These are phyloP conservation scores for Taiozyma sp. DNA, from an alignment of 1,139 yeast genomes.

Conservation along the genomic window DNA sequence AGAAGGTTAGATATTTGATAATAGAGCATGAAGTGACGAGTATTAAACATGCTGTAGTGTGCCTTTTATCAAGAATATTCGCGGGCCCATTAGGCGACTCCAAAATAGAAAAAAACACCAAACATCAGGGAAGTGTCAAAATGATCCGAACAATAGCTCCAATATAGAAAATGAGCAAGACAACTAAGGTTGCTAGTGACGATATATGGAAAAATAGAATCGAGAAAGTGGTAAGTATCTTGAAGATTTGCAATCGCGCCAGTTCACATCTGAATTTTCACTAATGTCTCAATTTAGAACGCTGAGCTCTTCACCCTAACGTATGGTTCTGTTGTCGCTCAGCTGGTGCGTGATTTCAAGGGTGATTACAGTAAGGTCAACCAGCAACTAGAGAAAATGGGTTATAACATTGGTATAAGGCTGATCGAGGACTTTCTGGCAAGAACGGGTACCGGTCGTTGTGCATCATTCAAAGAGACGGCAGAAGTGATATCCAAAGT, in stretches of 20 bases:
- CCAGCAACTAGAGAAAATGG: slow-evolving; percentile 84
- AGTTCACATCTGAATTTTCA: not conserved
- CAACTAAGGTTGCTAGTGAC: slow-evolving; percentile 61
- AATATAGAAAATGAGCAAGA: slow-evolving; percentile 39
- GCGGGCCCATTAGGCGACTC: not conserved
- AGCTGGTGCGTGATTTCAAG: slow-evolving; percentile 77
- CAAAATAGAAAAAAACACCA: not conserved
- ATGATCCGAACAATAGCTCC: not conserved
- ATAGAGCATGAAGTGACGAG: not conserved
- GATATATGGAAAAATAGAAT: slow-evolving; percentile 89
- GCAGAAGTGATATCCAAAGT: slow-evolving; percentile 81
- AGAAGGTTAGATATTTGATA: slow-evolving; percentile 1
- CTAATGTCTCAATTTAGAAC: slow-evolving; percentile 37
- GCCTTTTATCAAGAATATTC: not conserved
- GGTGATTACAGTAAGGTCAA: slow-evolving; percentile 77
- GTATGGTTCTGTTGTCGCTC: slow-evolving; percentile 94
- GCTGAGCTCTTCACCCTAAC: slow-evolving; percentile 90
- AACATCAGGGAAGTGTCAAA: not conserved
- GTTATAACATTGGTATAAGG: slow-evolving; percentile 88
- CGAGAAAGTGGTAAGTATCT: slow-evolving; percentile 72
- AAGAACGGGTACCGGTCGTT: slow-evolving; percentile 76
- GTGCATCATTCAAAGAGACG: slow-evolving; percentile 76
- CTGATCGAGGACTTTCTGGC: slow-evolving; percentile 92
- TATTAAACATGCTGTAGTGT: not conserved
- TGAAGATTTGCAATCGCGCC: not conserved